A percentile compares a stretch with the other conserved stretches of the same genome.
Conservation (phyloP, 176 grass and related monocot species). For the Saccharum officinarum region DNA sequence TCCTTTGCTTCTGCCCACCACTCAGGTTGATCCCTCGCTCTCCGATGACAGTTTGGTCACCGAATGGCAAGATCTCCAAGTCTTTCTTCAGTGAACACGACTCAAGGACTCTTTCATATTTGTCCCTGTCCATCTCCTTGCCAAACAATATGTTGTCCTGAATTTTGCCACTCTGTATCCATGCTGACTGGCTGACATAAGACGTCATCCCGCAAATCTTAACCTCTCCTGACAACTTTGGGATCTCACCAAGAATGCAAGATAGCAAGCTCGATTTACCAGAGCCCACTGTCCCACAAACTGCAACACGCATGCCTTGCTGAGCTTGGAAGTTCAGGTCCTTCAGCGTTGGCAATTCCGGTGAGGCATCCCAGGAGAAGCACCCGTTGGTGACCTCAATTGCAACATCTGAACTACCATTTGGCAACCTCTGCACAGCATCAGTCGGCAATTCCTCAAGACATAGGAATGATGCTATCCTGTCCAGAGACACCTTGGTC, state of each 20-base stretch:
- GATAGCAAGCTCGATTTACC: slow-evolving; percentile 56
- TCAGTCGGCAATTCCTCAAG: slow-evolving; percentile 44
- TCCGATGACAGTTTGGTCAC: slow-evolving; percentile 47
- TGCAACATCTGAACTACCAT: slow-evolving; percentile 42
- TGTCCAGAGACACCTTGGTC: slow-evolving; percentile 55
- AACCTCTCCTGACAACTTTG: slow-evolving; percentile 49
- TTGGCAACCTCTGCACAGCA: slow-evolving; percentile 39
- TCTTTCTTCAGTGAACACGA: slow-evolving; percentile 48
- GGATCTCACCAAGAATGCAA: slow-evolving; percentile 56
- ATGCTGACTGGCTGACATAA: slow-evolving; percentile 55
- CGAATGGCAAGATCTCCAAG: slow-evolving; percentile 47
- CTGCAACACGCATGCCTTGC: slow-evolving; percentile 40
- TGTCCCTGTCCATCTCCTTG: slow-evolving; percentile 40
- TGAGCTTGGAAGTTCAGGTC: slow-evolving; percentile 48
- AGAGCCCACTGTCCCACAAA: slow-evolving; percentile 45
- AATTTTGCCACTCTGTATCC: slow-evolving; percentile 58
- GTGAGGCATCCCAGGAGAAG: slow-evolving; percentile 44
- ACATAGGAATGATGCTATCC: slow-evolving; percentile 51
- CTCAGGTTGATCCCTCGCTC: slow-evolving; percentile 58
- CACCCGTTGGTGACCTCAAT: slow-evolving; percentile 45
- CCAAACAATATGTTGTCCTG: slow-evolving; percentile 57
- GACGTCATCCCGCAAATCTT: slow-evolving; percentile 39
- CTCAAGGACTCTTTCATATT: slow-evolving; percentile 41
- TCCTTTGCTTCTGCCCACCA: slow-evolving; percentile 49
- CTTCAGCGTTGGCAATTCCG: slow-evolving; percentile 38